These are phyloP conservation scores for Simmondsia chinensis DNA, from an alignment of 148 eudicot species.

Conservation along the genomic window DNA sequence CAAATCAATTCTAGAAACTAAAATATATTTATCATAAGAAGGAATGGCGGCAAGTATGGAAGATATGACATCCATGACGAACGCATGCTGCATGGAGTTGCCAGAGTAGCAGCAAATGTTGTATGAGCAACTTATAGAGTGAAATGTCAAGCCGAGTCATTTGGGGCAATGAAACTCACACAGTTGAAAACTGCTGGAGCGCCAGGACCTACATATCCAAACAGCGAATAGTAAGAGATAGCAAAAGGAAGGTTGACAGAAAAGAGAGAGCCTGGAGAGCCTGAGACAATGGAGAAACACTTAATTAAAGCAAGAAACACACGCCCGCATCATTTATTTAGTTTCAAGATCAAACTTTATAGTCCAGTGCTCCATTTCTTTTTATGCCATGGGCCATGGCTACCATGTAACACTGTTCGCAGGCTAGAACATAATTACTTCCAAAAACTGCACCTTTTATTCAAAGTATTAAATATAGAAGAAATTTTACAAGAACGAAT, in stretches of 20 bases:
- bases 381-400: too few relatives aligned
- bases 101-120: too few relatives aligned
- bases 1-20: background rate
- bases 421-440: too few relatives aligned
- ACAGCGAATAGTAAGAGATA: conserved; percentile 6
- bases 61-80: background rate
- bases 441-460: too few relatives aligned
- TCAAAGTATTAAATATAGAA: too few relatives aligned
- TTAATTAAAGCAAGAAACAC: too few relatives aligned
- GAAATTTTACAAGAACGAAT: too few relatives aligned
- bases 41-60: background rate
- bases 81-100: background rate
- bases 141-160: background rate
- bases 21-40: background rate
- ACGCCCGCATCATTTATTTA: too few relatives aligned
- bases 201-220: conserved; percentile 65
- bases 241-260: background rate
- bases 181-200: conserved; percentile 79
- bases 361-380: too few relatives aligned
- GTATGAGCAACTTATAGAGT: background rate
- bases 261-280: too few relatives aligned
- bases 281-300: background rate
- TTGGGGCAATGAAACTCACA: conserved; percentile 34
- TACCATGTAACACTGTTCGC: too few relatives aligned
- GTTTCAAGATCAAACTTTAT: too few relatives aligned